Evolutionary conservation across 345 rosid species (phyloP).

Genomic region (Eucalyptus decipiens): DNA sequence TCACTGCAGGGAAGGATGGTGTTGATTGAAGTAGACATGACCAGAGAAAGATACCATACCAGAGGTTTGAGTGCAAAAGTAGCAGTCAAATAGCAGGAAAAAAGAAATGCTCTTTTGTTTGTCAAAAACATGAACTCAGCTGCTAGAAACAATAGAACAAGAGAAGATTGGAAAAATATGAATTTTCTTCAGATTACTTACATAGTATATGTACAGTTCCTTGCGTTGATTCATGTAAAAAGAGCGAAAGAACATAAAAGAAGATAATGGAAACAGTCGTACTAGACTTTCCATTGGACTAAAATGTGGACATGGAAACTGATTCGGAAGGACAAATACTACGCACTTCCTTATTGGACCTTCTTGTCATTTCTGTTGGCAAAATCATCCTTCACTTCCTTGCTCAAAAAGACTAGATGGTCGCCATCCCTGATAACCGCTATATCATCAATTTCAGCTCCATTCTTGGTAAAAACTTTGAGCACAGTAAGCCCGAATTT

Average conservation of each 20-base stretch:
- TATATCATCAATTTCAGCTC: constrained; percentile 64
- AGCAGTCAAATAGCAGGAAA: background rate
- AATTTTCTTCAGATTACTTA: background rate
- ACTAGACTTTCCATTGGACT: background rate
- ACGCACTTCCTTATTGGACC: background rate
- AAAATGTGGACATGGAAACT: background rate
- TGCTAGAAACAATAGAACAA: background rate
- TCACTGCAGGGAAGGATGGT: background rate
- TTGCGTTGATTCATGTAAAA: background rate
- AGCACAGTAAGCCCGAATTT: constrained; percentile 38
- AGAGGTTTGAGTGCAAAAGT: background rate
- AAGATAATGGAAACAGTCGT: background rate
- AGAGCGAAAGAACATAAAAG: background rate
- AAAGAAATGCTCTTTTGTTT: background rate
- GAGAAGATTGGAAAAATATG: background rate
- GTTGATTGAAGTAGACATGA: background rate
- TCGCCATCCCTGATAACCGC: constrained; percentile 79
- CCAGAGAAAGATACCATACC: background rate
- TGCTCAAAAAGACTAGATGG: constrained; percentile 42
- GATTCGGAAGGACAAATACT: background rate
- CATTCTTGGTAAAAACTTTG: constrained; percentile 36
- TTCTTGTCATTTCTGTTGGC: background rate
- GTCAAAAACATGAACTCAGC: background rate
- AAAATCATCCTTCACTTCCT: background rate
- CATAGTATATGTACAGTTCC: background rate